These are phyloP conservation scores for Magnusiomyces suaveolens DNA, from an alignment of 1,139 yeast species.

Conservation along the genomic window DNA sequence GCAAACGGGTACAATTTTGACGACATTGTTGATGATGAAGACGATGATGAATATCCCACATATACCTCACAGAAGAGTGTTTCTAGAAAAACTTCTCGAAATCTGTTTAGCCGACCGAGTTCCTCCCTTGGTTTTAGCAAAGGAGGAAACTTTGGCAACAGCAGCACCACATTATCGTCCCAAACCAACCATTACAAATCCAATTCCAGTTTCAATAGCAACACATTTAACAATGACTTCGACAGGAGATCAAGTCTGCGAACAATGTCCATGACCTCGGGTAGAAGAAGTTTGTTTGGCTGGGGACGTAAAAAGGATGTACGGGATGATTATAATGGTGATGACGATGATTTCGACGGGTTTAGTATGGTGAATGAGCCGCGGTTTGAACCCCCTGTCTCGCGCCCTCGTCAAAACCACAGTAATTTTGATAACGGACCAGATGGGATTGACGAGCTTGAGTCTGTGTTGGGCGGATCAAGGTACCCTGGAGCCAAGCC, in stretches of 20 bases:
- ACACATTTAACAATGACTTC: too few species aligned
- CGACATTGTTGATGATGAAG: neutral
- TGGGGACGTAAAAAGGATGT: conserved; percentile 1
- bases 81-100: neutral
- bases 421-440: neutral
- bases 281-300: neutral
- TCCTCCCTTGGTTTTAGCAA: neutral
- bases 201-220: too few species aligned
- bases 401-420: neutral
- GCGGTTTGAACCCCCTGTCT: neutral
- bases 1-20: neutral
- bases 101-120: neutral
- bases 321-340: conserved; percentile 4
- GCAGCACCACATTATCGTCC: too few species aligned
- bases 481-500: neutral
- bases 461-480: neutral
- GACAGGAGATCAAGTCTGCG: neutral
- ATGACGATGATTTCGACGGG: conserved; percentile 3
- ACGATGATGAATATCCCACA: neutral
- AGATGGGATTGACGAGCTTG: neutral
- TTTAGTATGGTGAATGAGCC: neutral
- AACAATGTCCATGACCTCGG: neutral
- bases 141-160: too few species aligned
- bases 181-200: too few species aligned
- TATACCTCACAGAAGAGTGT: neutral